Base-by-base conservation (phyloP, 2,329 filamentous ascomycete genomes). In the Akanthomyces lecanii region DNA sequence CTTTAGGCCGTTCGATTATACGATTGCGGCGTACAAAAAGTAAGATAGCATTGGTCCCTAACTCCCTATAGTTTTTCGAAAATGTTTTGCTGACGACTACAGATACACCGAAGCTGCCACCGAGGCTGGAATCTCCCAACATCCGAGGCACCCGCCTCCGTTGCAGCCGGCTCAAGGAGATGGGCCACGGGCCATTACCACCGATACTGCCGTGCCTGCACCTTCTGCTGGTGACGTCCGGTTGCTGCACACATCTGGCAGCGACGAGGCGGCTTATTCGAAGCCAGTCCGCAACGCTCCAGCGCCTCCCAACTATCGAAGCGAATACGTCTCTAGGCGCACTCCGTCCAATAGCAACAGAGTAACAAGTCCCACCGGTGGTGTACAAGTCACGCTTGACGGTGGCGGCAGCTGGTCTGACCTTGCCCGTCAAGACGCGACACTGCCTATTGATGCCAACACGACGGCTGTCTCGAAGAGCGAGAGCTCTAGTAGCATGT, bases 1-100 rank as follows among this genome's bases (percentile, higher is more conserved):
- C 71, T 99, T 98, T 72, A 88, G 90, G 73, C 91, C 93, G 0
- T 99, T 98, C 74, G 95, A 99, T 75, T 99, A 99, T 76, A 97
- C 93, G 0, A 78, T 88, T 3, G 87, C 91, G 23, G 89, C 87
- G 4, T 94, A 92, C 70, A 87, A 88, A 71, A 88, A 88, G 84
- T 92, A 81, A 67, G 86, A 68, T 3, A 38, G 16, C 12, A 91
- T 25, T 5, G n/a, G 5, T 4, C 25, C 30, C n/a, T n/a, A 4
- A 16, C 18, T 30, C 10, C 7, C 25, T 23, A 81, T 67, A 14
- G 10, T 5, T 12, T 45, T 85, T 69, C 6, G 16, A 18, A 12
- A n/a, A 18, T 11, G 11, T 4, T 14, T 38, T 18, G 51, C 57
- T 61, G 25, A 61, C 45, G 6, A 21, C n/a, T 30, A 33, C 52